phyloP scores from a whole-genome alignment of 176 grass and related monocot genomes.

The Eleusine indica region DNA sequence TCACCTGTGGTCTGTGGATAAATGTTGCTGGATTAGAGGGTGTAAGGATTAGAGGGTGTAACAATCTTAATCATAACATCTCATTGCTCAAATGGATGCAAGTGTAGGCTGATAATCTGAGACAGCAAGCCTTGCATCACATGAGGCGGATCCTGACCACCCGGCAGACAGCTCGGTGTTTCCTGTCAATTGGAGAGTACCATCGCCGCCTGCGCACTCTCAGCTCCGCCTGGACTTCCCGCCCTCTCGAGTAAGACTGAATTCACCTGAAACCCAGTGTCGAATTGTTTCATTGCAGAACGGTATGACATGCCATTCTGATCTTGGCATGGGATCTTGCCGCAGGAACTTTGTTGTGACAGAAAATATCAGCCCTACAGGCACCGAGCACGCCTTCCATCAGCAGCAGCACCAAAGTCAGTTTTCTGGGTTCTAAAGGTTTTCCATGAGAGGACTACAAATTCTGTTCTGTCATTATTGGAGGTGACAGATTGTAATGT shows the following conservation, averaged over 20 bases:
- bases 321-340: neutral
- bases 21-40: neutral
- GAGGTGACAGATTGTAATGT: constrained; percentile 33
- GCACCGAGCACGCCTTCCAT: constrained; percentile 35
- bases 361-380: constrained; percentile 57
- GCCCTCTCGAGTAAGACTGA: constrained; percentile 67
- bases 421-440: constrained; percentile 49
- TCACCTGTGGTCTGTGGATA: neutral
- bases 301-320: neutral
- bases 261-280: neutral
- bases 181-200: constrained; percentile 87
- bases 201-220: constrained; percentile 80
- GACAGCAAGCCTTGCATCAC: constrained; percentile 82
- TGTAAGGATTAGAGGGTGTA: neutral
- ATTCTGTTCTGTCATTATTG: constrained; percentile 31
- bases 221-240: constrained; percentile 86
- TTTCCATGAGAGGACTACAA: constrained; percentile 16
- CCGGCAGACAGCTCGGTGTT: constrained; percentile 67
- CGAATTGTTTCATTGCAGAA: neutral
- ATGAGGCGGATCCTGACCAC: constrained; percentile 70
- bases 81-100: neutral
- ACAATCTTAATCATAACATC: neutral
- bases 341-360: constrained; percentile 38
- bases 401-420: constrained; percentile 51
- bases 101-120: constrained; percentile 84